Evolutionary conservation across 2,329 filamentous ascomycete genomes (phyloP).

Genomic region (Cytospora leucostoma): DNA sequence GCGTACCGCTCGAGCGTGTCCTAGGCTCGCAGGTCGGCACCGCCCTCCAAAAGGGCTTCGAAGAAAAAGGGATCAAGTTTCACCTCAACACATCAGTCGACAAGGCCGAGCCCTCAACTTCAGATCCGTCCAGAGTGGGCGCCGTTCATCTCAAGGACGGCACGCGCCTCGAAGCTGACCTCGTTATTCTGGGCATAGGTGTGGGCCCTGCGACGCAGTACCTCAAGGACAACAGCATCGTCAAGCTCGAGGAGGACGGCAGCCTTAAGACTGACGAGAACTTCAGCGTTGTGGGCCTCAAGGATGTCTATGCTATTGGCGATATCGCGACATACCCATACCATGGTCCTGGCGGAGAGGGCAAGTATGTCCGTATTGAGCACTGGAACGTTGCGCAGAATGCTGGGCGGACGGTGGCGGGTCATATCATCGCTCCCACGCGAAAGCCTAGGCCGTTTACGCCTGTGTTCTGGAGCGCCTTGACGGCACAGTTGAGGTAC

Average conservation of each 20-base stretch:
- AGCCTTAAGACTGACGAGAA: constrained; percentile 78
- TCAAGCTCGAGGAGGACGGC: constrained; percentile 80
- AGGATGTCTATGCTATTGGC: constrained; percentile 88
- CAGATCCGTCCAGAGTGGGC: constrained; percentile 72
- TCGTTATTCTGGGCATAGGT: constrained; percentile 90
- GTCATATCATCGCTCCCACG: constrained; percentile 69
- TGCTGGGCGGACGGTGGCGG: constrained; percentile 76
- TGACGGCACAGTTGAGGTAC: constrained; percentile 88
- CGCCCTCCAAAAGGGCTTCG: constrained; percentile 76
- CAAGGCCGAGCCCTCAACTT: constrained; percentile 72
- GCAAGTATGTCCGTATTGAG: constrained; percentile 78
- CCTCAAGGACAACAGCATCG: constrained; percentile 68
- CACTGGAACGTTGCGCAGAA: constrained; percentile 99
- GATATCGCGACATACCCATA: constrained; percentile 97
- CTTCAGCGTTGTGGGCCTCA: constrained; percentile 73
- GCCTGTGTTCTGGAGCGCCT: constrained; percentile 94
- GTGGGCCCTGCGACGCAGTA: constrained; percentile 85
- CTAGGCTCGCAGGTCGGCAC: constrained; percentile 80
- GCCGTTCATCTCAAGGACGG: constrained; percentile 83
- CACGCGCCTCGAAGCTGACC: constrained; percentile 78
- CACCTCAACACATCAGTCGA: constrained; percentile 79
- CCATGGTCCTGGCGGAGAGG: constrained; percentile 80
- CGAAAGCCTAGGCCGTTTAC: constrained; percentile 72
- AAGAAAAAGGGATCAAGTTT: constrained; percentile 89
- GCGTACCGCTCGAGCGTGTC: constrained; percentile 79